Evolutionary conservation across 495 filamentous ascomycete genomes (phyloP).

Genomic region (Xylaria nigripes): DNA sequence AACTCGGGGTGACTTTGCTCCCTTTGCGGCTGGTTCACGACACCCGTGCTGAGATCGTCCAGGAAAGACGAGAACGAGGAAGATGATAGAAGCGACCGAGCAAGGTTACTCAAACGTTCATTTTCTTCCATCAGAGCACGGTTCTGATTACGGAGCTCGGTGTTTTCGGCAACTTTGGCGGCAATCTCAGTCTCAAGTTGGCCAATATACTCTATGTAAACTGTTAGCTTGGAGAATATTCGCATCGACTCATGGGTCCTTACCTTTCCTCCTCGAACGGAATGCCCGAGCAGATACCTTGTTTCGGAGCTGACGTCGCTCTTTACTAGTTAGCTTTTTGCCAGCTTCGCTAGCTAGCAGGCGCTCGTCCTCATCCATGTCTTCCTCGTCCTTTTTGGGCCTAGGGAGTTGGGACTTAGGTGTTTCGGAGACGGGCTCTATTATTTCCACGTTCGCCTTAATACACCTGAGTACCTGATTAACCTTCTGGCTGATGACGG

Average conservation of each 20-base stretch:
- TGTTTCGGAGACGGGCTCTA: slow-evolving; percentile 41
- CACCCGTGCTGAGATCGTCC: slow-evolving; percentile 56
- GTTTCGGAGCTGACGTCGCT: slow-evolving; percentile 88
- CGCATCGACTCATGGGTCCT: slow-evolving; percentile 18
- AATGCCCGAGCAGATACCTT: slow-evolving; percentile 97
- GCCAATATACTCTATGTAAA: slow-evolving; percentile 72
- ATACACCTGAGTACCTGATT: slow-evolving; percentile 77
- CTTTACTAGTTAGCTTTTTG: slow-evolving; percentile 92
- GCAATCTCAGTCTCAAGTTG: slow-evolving; percentile 85
- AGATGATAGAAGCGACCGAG: slow-evolving; percentile 75
- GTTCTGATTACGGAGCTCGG: slow-evolving; percentile 66
- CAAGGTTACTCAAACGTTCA: slow-evolving; percentile 64
- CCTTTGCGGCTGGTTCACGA: slow-evolving; percentile 29
- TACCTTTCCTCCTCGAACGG: slow-evolving; percentile 92
- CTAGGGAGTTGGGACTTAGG: slow-evolving; percentile 51
- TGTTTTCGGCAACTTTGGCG: slow-evolving; percentile 58
- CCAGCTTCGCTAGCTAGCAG: slow-evolving; percentile 90
- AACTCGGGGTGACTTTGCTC: slow-evolving; percentile 34
- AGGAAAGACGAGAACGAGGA: slow-evolving; percentile 79
- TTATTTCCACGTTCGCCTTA: slow-evolving; percentile 56
- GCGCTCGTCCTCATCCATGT: slow-evolving; percentile 97
- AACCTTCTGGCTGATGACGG: slow-evolving; percentile 79
- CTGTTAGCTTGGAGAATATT: slow-evolving; percentile 38
- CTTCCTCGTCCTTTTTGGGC: slow-evolving; percentile 77
- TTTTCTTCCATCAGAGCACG: slow-evolving; percentile 70